These are phyloP conservation scores for Rasamsonia emersonii DNA, from an alignment of 2,329 filamentous ascomycete genomes.

Conservation along the genomic window DNA sequence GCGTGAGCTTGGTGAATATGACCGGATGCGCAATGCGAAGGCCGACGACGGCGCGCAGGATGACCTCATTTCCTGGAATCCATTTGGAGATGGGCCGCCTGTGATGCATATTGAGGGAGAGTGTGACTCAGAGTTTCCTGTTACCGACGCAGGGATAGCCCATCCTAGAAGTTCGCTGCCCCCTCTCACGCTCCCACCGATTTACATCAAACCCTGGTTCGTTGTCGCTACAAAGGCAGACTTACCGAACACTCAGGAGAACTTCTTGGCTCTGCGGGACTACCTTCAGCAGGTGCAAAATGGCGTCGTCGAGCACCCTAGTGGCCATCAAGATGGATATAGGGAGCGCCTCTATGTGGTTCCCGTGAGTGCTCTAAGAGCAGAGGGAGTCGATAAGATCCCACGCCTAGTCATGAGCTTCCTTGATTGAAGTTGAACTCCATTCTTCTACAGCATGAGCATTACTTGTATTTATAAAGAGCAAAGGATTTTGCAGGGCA, in stretches of 20 bases:
- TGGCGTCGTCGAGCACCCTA: slow-evolving; percentile 62
- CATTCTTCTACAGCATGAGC: neutral
- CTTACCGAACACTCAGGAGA: slow-evolving; percentile 65
- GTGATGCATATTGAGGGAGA: slow-evolving; percentile 11
- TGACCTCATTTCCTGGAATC: slow-evolving; percentile 48
- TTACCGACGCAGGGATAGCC: neutral
- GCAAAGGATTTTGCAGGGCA: too few species aligned
- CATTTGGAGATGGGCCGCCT: slow-evolving; percentile 17
- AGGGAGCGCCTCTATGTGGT: slow-evolving; percentile 53
- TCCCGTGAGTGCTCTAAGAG: slow-evolving; percentile 82
- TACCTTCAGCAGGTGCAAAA: slow-evolving; percentile 62
- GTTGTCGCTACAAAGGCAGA: slow-evolving; percentile 93
- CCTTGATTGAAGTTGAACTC: slow-evolving; percentile 15
- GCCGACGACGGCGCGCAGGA: slow-evolving; percentile 51
- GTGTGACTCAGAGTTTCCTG: neutral
- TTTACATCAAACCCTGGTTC: slow-evolving; percentile 94
- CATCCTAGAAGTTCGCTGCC: slow-evolving; percentile 25
- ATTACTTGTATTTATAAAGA: too few species aligned
- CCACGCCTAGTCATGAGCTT: slow-evolving; percentile 34
- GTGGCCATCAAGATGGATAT: slow-evolving; percentile 59
- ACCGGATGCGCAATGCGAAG: slow-evolving; percentile 68
- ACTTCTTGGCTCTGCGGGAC: slow-evolving; percentile 59
- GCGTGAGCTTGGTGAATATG: slow-evolving; percentile 84
- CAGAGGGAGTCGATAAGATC: slow-evolving; percentile 63
- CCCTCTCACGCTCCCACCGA: slow-evolving; percentile 52